Evolutionary conservation across 495 filamentous ascomycete species (phyloP).

Genomic region (Lasiosphaeriaceae sp.): DNA sequence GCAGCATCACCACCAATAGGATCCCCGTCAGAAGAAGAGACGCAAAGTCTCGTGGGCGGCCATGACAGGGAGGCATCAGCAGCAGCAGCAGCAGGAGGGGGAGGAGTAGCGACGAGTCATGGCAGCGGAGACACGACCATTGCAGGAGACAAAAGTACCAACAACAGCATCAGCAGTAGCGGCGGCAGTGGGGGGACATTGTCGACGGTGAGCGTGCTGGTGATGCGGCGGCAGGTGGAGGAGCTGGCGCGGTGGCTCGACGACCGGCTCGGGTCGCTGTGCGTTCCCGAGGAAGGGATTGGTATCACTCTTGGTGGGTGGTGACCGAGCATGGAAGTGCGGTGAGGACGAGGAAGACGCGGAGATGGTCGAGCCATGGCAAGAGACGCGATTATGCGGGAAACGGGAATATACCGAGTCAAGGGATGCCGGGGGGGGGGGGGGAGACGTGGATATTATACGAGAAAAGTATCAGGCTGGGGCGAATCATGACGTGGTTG

Average conservation of each 20-base stretch:
- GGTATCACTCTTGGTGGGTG: constrained; percentile 13
- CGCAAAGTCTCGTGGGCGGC: neutral
- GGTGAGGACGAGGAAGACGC: too few species aligned
- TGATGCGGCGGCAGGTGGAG: constrained; percentile 43
- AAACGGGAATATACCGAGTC: too few species aligned
- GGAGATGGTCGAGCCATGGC: too few species aligned
- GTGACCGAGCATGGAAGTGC: too few species aligned
- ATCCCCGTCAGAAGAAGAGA: neutral
- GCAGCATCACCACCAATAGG: neutral
- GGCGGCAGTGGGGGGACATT: neutral
- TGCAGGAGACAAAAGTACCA: neutral
- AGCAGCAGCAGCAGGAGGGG: neutral
- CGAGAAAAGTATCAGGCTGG: too few species aligned
- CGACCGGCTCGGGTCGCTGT: constrained; percentile 35
- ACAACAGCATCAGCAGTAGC: neutral
- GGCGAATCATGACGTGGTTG: too few species aligned
- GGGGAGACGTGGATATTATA: too few species aligned
- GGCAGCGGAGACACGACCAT: neutral
- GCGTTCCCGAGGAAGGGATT: constrained; percentile 41
- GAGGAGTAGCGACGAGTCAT: neutral
- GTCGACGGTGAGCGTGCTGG: constrained; percentile 28
- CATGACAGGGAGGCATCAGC: neutral
- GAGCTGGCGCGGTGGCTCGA: constrained; percentile 45
- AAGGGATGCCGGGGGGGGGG: too few species aligned
- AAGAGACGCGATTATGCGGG: too few species aligned